Base-by-base conservation (phyloP, 2,329 filamentous ascomycete species). In the Elsinoe ampelina region DNA sequence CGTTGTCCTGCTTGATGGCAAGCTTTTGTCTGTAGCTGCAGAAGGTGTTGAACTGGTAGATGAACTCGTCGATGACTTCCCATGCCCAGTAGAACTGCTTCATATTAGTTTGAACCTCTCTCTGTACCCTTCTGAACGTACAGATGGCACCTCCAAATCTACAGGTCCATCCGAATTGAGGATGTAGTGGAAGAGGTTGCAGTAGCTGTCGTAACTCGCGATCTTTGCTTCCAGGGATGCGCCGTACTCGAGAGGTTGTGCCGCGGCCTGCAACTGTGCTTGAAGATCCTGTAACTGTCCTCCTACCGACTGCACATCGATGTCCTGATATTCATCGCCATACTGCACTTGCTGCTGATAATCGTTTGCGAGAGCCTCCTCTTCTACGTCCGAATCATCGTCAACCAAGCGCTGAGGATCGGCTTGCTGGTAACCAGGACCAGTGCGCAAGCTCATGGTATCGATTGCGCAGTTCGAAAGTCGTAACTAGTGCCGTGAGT, bases 31-130 rank as follows among this genome's bases (percentile, higher is more conserved):
- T 85, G 81, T 96, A 96, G 61, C 90, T 89, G 72, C 90, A 97
- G 80, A 98, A 98, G 59, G 91, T 95, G 80, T 98, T 96, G 81
- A 98, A 98, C 74, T 98, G 93, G 80, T 98, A 98, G 77, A 98
- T 97, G 79, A 98, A 98, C 75, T 98, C 93, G 74, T 98, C 93
- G 75, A 98, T 96, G 65, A 97, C 92, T 73, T 98, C 93, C 93
- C 93, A 98, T 41, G 93, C 93, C 93, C 93, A 98, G 79, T 92
- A 96, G 77, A 95, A 95, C 89, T 97, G 58, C n/a, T 36, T 71
- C 15, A 2, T 7, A 17, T 55, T 34, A 55, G 38, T n/a, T 5
- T 19, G 8, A 3, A 11, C 10, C 20, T 13, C n/a, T 20, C 26
- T 12, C 5, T 35, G 26, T 6, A 35, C 47, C 15, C 20, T 59